Evolutionary conservation across 805 yeast genomes (phyloP), one percentile per base, ranked within the genome.

Genomic region (Candida yuanshanica): DNA sequence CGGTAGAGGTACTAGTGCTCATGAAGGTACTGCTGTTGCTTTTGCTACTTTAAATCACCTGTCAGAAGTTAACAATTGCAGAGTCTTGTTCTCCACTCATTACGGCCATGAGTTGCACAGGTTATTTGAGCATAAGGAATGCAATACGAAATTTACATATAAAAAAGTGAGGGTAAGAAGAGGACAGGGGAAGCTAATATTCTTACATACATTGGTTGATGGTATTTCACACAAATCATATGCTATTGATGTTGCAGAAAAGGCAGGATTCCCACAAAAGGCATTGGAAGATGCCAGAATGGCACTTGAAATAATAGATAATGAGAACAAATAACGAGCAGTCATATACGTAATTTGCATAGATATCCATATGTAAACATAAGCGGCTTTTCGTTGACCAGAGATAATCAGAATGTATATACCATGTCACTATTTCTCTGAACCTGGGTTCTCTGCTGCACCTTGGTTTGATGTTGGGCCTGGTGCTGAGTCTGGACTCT

Each of bases 11-110:
- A 70, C 75, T 1, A 73, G 80, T 38, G 83, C 97, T 0, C 85
- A 87, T 59, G 99, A 93, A 63, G 99, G 99, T 0, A 89, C 91
- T 64, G 98, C 98, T 0, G 73, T 93, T 27, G 99, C 99, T 0
- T 91, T 95, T 89, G 84, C 97, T 0, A 91, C 93, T 35, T 80
- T 91, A 46, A 91, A 86, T 54, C 81, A 85, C 63, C 75, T 93
- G 45, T 78, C 89, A 8, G 69, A 69, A n/a, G 68, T 79, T 31
- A 78, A 85, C 40, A 69, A 73, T 33, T 80, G 95, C 46, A 84
- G 90, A 60, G 80, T 93, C 0, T 60, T 93, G 42, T 93, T 93
- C 69, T 97, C 99, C 0, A 93, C 99, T 0, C 99, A 93, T 68
- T 93, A 91, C 70, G 98, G 59, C 2, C 39, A 90, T 58, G 98